Evolutionary conservation across 2,329 filamentous ascomycete genomes (phyloP), one percentile per base, ranked within the genome.

Genomic region (Nemania sp.): DNA sequence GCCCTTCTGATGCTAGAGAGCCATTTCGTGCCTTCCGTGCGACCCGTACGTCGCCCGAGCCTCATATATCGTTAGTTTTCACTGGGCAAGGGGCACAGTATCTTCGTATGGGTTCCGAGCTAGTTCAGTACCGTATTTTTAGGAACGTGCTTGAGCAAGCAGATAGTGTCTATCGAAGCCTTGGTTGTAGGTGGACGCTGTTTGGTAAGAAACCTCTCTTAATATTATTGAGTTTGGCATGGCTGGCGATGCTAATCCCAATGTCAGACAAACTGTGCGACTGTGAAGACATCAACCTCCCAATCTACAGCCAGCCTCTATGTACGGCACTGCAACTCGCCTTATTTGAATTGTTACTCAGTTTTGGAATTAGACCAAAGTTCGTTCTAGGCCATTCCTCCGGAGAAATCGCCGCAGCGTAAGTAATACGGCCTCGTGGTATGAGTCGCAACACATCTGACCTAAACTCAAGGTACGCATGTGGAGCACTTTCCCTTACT

Each of bases 281-380:
- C 2, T 18, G 18, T 6, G 64, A 70, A 3, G 41, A 52, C 22
- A 29, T 52, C 15, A 18, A 52, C 26, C 26, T 29, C 3, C 49
- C 65, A 0, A 32, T 55, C n/a, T 66, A 74, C 15, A 73, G 77
- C 15, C 76, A 78, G 51, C 74, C 77, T 0, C 54, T 76, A 1
- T 77, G 72, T 6, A 77, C 76, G 0, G 74, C 70, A 0, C 41
- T 80, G 0, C 79, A 81, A 49, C 43, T 80, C 0, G 77, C 76
- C 0, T 38, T 57, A 0, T 51, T 66, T 4, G 6, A 59, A 1
- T 47, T 65, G 1, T n/a, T 54, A 6, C 5, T 20, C 0, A 35
- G 15, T 5, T 54, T 65, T 13, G 20, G 47, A 5, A 11, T 65
- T 5, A 4, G 15, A 0, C 62, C 62, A 1, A 1, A 1, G 1